Evolutionary conservation across 2,329 filamentous ascomycete genomes (phyloP).

Genomic region (Laburnicola sp.): DNA sequence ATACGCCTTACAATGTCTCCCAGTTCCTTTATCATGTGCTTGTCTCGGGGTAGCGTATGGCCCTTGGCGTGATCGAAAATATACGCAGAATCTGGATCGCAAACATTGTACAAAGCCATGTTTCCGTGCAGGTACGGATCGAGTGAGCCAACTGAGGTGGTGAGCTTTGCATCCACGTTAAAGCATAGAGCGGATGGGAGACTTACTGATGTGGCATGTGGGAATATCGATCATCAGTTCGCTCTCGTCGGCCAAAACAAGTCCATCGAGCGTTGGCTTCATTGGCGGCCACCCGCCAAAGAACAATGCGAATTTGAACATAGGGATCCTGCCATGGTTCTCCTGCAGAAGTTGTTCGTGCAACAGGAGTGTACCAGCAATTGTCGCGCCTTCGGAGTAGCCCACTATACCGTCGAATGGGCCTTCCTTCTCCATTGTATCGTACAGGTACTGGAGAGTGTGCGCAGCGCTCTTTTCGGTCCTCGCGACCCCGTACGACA

Average conservation of each 20-base stretch:
- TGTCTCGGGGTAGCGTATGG: constrained; percentile 58
- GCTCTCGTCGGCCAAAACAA: constrained; percentile 47
- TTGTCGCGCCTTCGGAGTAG: constrained; percentile 63
- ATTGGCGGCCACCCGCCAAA: constrained; percentile 54
- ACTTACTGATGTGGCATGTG: constrained; percentile 45
- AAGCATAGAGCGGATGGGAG: background rate
- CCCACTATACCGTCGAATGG: constrained; percentile 60
- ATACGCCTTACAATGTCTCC: constrained; percentile 32
- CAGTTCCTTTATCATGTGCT: constrained; percentile 37
- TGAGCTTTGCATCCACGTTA: background rate
- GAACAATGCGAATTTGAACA: constrained; percentile 53
- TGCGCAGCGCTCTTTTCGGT: constrained; percentile 30
- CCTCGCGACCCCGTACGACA: constrained; percentile 43
- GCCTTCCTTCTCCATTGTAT: constrained; percentile 26
- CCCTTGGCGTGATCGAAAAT: constrained; percentile 69
- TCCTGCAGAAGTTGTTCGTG: constrained; percentile 27
- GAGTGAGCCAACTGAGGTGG: constrained; percentile 27
- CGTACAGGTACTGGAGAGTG: constrained; percentile 26
- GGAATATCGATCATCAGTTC: constrained; percentile 48
- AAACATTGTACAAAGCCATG: constrained; percentile 64
- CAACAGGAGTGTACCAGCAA: constrained; percentile 51
- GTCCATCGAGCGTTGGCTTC: constrained; percentile 30
- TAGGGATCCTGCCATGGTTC: constrained; percentile 20
- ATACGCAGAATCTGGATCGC: constrained; percentile 60
- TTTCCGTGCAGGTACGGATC: constrained; percentile 66